A percentile compares a stretch with the other conserved stretches of the same genome.
Evolutionary conservation across 345 rosid species (phyloP).

Genomic region (Gossypium anomalum): DNA sequence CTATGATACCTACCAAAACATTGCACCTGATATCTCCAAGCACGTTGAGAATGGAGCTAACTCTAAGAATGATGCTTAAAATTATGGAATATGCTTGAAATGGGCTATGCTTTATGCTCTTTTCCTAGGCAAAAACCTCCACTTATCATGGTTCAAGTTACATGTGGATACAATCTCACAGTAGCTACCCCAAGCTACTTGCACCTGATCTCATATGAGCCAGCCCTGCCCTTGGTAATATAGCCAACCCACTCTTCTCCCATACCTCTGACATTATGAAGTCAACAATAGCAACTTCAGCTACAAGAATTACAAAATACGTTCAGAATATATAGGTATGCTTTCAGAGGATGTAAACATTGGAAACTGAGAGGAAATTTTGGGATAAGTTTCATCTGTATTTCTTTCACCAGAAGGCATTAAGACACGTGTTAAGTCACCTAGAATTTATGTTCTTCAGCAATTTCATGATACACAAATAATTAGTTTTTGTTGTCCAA

Average conservation of each 20-base stretch:
- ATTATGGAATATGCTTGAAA: too few species aligned
- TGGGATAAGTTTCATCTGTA: not conserved
- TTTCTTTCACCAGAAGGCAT: not conserved
- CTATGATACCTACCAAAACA: too few species aligned
- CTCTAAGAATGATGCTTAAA: too few species aligned
- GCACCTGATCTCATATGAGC: constrained; percentile 94
- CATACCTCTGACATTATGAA: constrained; percentile 54
- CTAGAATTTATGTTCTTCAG: too few species aligned
- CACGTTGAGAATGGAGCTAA: too few species aligned
- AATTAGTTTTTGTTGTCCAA: too few species aligned
- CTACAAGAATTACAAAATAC: not conserved
- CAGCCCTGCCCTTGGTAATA: constrained; percentile 68
- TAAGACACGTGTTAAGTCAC: not conserved
- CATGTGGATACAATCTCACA: not conserved
- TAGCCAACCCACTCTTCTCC: constrained; percentile 99
- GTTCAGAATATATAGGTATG: constrained; percentile 8
- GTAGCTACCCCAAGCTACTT: constrained; percentile 25
- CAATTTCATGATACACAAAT: too few species aligned
- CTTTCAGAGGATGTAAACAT: constrained; percentile 93
- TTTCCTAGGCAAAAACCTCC: too few species aligned
- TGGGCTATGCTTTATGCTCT: too few species aligned
- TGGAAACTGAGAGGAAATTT: constrained; percentile 61
- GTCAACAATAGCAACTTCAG: not conserved
- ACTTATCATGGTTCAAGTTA: not conserved
- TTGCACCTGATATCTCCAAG: too few species aligned